Conservation (phyloP, 768 basidiomycete genomes). For the Mycena capillaripes region DNA sequence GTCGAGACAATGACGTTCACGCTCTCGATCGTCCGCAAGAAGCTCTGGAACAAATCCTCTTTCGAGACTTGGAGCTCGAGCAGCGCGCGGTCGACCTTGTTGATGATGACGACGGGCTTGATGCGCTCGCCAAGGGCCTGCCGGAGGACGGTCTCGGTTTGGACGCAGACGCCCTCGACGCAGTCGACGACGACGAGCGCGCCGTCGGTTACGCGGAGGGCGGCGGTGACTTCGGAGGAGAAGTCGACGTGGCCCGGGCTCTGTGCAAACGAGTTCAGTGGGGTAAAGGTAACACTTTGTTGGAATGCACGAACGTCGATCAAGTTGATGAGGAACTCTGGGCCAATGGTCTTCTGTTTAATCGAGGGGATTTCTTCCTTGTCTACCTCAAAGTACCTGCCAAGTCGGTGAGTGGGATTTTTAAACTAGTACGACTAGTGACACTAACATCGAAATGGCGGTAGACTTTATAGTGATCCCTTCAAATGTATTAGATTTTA, state of each 20-base stretch:
- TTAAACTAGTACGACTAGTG: neutral
- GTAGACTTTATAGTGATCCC: constrained; percentile 98
- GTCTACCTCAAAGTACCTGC: constrained; percentile 96
- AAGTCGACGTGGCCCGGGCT: constrained; percentile 99
- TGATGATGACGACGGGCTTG: constrained; percentile 99
- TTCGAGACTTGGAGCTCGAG: constrained; percentile 98
- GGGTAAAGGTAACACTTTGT: neutral
- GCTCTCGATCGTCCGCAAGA: constrained; percentile 96
- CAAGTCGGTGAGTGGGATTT: neutral
- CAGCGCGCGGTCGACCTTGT: constrained; percentile 99
- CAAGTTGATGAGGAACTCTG: constrained; percentile 99
- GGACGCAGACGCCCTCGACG: constrained; percentile 99
- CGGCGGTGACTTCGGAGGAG: constrained; percentile 99
- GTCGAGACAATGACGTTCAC: constrained; percentile 99
- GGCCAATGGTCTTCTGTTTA: constrained; percentile 94
- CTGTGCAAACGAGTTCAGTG: constrained; percentile 13
- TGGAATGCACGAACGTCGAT: constrained; percentile 77
- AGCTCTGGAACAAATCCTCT: constrained; percentile 97
- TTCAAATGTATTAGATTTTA: too few relatives aligned
- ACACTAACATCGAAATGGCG: constrained; percentile 77
- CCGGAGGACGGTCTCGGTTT: constrained; percentile 99
- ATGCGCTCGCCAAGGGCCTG: constrained; percentile 98
- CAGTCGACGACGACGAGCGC: constrained; percentile 99
- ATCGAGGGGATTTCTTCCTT: constrained; percentile 90
- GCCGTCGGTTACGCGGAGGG: constrained; percentile 98